Percentiles rank a stretch among this genome's conserved stretches.
Evolutionary conservation across 306 rosid species (phyloP).

Genomic region (Sesbania bispinosa): DNA sequence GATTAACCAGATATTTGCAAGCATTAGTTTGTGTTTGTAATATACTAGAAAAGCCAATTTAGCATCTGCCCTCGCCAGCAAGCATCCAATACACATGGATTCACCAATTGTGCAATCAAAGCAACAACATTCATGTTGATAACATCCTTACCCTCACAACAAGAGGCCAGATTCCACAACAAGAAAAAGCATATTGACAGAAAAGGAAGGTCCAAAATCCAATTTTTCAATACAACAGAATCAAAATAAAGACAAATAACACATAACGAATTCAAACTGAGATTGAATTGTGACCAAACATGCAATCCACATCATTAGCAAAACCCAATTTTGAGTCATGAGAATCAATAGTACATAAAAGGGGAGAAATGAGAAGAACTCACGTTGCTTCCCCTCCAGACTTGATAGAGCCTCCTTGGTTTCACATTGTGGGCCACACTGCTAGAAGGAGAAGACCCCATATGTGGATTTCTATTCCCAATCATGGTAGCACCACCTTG

Average conservation of each 20-base stretch:
- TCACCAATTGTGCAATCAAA: neutral
- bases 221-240: neutral
- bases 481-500: constrained; percentile 26
- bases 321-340: neutral
- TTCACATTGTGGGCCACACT: constrained; percentile 34
- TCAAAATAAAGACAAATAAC: constrained; percentile 10
- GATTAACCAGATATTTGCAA: constrained; percentile 15
- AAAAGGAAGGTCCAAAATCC: neutral
- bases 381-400: constrained; percentile 92
- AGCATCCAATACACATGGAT: neutral
- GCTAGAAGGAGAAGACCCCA: constrained; percentile 35
- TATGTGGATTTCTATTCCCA: constrained; percentile 31
- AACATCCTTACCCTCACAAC: neutral
- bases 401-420: constrained; percentile 73
- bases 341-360: constrained; percentile 5
- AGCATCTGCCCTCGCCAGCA: neutral
- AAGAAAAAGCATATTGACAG: neutral
- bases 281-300: constrained; percentile 20
- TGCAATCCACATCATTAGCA: neutral
- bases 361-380: constrained; percentile 23
- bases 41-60: constrained; percentile 11
- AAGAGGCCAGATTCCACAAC: neutral
- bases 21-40: neutral
- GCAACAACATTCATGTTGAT: constrained; percentile 5
- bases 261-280: constrained; percentile 7